These are phyloP conservation scores for Cucumis cinereus DNA, from an alignment of 306 rosid species.

Conservation along the genomic window DNA sequence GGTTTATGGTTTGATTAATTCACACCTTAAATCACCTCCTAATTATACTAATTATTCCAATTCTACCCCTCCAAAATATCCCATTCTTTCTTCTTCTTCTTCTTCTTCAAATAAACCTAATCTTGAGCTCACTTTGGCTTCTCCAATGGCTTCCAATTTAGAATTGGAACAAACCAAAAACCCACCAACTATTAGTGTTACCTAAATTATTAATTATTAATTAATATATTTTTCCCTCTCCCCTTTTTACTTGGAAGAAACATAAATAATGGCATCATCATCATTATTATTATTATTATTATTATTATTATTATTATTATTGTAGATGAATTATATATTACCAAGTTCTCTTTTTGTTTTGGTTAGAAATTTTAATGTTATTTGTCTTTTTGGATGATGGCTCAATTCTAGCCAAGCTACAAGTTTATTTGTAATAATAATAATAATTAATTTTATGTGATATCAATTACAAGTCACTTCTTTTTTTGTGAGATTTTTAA, in stretches of 20 bases:
- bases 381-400: not conserved
- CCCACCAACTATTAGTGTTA: constrained; percentile 21
- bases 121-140: constrained; percentile 72
- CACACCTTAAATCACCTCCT: constrained; percentile 11
- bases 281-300: not conserved
- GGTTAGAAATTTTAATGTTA: no score
- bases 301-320: not conserved
- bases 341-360: no score
- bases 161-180: constrained; percentile 36
- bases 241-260: not conserved
- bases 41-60: no score
- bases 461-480: no score
- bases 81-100: constrained; percentile 9
- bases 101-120: constrained; percentile 14
- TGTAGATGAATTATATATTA: no score
- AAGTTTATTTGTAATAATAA: no score
- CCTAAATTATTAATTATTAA: not conserved
- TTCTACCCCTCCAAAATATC: no score
- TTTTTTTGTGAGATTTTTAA: no score
- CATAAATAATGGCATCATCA: no score
- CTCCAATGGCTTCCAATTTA: constrained; percentile 16
- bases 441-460: no score
- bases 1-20: constrained; percentile 28
- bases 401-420: no score
- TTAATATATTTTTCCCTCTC: not conserved